Conservation (phyloP, 164 flowering plant genomes). For the Umbilicus rupestris region DNA sequence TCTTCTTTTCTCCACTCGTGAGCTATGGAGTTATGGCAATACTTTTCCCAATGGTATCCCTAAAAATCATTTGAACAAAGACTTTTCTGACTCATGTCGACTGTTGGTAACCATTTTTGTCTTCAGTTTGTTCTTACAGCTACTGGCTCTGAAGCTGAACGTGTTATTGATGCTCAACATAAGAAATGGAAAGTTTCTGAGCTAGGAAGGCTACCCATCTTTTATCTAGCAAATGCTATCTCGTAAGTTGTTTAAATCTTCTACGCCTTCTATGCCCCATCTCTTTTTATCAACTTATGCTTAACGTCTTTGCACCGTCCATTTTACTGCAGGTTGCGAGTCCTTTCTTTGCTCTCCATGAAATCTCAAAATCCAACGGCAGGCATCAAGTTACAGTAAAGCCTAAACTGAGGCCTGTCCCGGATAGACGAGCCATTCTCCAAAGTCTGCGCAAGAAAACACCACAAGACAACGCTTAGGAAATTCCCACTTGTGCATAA, state of each 20-base stretch:
- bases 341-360: conserved; percentile 5
- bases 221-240: conserved; percentile 57
- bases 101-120: background rate
- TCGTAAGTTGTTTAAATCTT: conserved; percentile 44
- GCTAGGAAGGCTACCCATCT: conserved; percentile 72
- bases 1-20: conserved; percentile 74
- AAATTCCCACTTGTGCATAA: conserved; percentile 3
- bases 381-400: background rate
- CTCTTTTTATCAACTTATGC: background rate
- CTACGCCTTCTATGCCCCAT: background rate
- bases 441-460: background rate
- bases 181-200: conserved; percentile 45
- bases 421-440: background rate
- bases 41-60: conserved; percentile 75
- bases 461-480: background rate
- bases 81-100: background rate
- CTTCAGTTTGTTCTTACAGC: conserved; percentile 88
- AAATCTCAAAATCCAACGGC: background rate
- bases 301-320: background rate
- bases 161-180: conserved; percentile 38
- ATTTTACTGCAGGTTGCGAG: conserved; percentile 1
- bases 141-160: conserved; percentile 58
- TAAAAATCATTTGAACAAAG: background rate
- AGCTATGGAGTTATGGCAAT: conserved; percentile 88
- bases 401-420: background rate